Base-by-base conservation (phyloP, 768 basidiomycete species). In the Russula abietina region DNA sequence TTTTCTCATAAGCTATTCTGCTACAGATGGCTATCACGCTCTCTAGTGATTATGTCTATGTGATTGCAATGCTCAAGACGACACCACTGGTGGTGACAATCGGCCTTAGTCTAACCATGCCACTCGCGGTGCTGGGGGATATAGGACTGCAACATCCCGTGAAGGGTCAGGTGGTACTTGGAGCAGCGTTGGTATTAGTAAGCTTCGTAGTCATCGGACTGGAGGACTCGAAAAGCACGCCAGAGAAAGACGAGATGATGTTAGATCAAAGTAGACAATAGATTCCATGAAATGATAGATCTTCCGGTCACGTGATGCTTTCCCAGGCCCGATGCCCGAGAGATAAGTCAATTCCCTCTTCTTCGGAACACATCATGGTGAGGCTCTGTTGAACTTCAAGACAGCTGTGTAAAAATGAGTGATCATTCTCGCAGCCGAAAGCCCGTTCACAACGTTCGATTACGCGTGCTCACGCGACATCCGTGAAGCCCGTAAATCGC, bases 21-120 rank as follows among this genome's bases (percentile, higher is more conserved):
- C 52, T 22, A 11, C 61, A 96, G 87, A 93, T 93, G 89, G 75
- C 77, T 36, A 91, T 95, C 69, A 93, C 91, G 0, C 74, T 90
- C 36, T 84, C 83, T 10, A 91, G 89, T 63, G 93, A 97, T 74
- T 96, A 88, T 71, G 71, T 93, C 51, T 93, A 93, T 71, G 85
- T 92, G 32, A 71, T 92, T 22, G 89, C 94, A 2, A 96, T 98
- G 93, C 83, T 99, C 65, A 96, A 95, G 77, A 99, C 96, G 8
- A 94, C 94, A 1, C 95, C 95, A 0, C 77, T 95, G 14, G 91
- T 97, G 22, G 95, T 90, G 19, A 98, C 96, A 0, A 79, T 98
- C 59, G 96, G 96, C 30, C 80, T 98, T 10, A 92, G 89, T 60
- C 81, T 98, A 16, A 97, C 97, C 1, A 97, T 98, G 72, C 96